Percentiles rank a stretch among this genome's conserved stretches.
Evolutionary conservation across 75 land plant genomes (phyloP).

Genomic region (Pinus tabuliformis): DNA sequence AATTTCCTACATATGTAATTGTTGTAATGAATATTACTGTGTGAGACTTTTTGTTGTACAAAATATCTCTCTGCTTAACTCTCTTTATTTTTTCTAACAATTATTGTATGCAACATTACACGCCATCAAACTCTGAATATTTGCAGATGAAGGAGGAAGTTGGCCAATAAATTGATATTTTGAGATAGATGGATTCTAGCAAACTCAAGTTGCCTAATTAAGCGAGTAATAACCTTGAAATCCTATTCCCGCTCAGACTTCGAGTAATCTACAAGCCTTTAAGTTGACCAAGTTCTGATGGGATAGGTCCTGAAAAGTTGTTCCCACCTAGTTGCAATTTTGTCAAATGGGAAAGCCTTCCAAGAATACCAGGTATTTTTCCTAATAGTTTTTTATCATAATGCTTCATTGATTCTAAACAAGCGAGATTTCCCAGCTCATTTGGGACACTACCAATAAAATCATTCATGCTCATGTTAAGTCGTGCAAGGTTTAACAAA

Average conservation of each 20-base stretch:
- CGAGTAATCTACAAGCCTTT: slow-evolving; percentile 60
- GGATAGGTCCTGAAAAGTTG: slow-evolving; percentile 54
- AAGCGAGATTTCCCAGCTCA: slow-evolving; percentile 55
- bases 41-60: too few relatives aligned
- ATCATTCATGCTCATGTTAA: slow-evolving; percentile 53
- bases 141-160: slow-evolving; percentile 47
- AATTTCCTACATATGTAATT: too few relatives aligned
- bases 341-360: slow-evolving; percentile 56
- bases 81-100: too few relatives aligned
- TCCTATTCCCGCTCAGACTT: slow-evolving; percentile 61
- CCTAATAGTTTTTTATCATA: slow-evolving; percentile 70
- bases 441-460: slow-evolving; percentile 41
- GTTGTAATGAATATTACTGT: too few relatives aligned
- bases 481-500: slow-evolving; percentile 45
- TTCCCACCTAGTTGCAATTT: slow-evolving; percentile 81
- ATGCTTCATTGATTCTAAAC: slow-evolving; percentile 49
- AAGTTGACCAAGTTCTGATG: slow-evolving; percentile 56
- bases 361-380: slow-evolving; percentile 51
- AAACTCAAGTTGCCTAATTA: slow-evolving; percentile 58
- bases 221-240: slow-evolving; percentile 56
- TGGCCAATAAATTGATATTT: slow-evolving; percentile 57
- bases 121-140: slow-evolving; percentile 44
- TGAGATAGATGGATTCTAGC: slow-evolving; percentile 49
- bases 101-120: slow-evolving; percentile 64
- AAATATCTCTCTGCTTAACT: too few relatives aligned